These are phyloP conservation scores for Jacaranda mimosifolia DNA, from an alignment of 257 asterid genomes.

Conservation along the genomic window DNA sequence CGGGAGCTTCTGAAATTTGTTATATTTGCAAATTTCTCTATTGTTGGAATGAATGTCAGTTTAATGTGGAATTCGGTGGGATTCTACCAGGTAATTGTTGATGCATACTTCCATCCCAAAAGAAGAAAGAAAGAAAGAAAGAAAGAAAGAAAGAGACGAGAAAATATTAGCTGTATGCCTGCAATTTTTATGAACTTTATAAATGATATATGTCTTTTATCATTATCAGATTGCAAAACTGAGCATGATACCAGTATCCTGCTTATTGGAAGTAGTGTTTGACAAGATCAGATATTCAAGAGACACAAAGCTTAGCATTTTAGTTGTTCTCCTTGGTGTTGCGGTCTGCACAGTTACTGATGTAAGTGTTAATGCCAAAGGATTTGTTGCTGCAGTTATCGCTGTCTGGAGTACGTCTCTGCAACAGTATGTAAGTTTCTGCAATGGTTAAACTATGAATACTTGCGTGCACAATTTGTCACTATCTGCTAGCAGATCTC, in stretches of 20 bases:
- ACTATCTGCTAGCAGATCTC: not conserved
- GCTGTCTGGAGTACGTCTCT: slow-evolving; percentile 96
- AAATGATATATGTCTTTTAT: slow-evolving; percentile 21
- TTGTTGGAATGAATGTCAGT: slow-evolving; percentile 97
- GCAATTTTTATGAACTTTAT: slow-evolving; percentile 5
- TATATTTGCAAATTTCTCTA: slow-evolving; percentile 88
- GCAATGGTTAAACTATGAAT: slow-evolving; percentile 11
- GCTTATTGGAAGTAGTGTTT: slow-evolving; percentile 84
- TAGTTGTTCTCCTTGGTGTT: slow-evolving; percentile 89
- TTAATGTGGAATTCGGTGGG: slow-evolving; percentile 99
- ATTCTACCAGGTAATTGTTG: slow-evolving; percentile 81
- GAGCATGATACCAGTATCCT: slow-evolving; percentile 94
- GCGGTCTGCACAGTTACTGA: slow-evolving; percentile 97
- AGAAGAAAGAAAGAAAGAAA: slow-evolving; percentile 8
- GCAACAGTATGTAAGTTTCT: slow-evolving; percentile 95
- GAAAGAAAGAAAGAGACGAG: not conserved
- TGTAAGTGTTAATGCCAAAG: slow-evolving; percentile 89
- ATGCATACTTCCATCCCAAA: slow-evolving; percentile 30
- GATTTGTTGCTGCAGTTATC: slow-evolving; percentile 86
- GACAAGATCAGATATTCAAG: slow-evolving; percentile 90
- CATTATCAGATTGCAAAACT: slow-evolving; percentile 89
- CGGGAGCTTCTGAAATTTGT: slow-evolving; percentile 80
- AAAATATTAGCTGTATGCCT: slow-evolving; percentile 8
- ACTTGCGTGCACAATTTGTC: not conserved
- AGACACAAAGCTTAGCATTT: slow-evolving; percentile 91